phyloP scores from a whole-genome alignment of 768 basidiomycete genomes.

The Russula virescens region DNA sequence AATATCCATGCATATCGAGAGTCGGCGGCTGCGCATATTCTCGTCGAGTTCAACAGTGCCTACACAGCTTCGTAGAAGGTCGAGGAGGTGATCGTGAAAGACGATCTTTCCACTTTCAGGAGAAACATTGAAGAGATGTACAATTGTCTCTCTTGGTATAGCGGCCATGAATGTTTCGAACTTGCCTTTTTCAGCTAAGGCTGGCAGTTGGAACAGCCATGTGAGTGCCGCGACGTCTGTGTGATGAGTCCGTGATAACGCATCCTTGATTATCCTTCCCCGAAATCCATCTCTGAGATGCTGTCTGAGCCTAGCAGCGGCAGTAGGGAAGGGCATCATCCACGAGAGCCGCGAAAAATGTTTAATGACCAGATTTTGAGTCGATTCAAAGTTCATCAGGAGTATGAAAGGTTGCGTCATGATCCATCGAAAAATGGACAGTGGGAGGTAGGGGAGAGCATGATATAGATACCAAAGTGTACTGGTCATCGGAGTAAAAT shows the following conservation, averaged over 20 bases:
- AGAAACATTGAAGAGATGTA: not conserved
- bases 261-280: not conserved
- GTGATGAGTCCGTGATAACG: not conserved
- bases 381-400: too few species aligned
- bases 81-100: not conserved
- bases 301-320: not conserved
- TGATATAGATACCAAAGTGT: constrained; percentile 8
- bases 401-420: not conserved
- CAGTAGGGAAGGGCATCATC: too few species aligned
- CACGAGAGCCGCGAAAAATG: too few species aligned
- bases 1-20: not conserved
- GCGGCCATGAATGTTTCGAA: constrained; percentile 1
- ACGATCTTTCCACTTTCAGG: not conserved
- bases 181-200: not conserved
- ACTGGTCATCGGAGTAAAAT: constrained; percentile 19
- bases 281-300: not conserved
- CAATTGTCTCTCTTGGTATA: not conserved
- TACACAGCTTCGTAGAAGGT: constrained; percentile 5
- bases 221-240: not conserved
- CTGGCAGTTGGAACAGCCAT: not conserved
- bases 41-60: not conserved
- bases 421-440: not conserved
- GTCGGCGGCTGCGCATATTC: not conserved
- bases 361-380: too few species aligned
- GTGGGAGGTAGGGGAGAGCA: not conserved